phyloP scores from a whole-genome alignment of 352 stramenopile genomes.

The Pseudoperonospora humuli region DNA sequence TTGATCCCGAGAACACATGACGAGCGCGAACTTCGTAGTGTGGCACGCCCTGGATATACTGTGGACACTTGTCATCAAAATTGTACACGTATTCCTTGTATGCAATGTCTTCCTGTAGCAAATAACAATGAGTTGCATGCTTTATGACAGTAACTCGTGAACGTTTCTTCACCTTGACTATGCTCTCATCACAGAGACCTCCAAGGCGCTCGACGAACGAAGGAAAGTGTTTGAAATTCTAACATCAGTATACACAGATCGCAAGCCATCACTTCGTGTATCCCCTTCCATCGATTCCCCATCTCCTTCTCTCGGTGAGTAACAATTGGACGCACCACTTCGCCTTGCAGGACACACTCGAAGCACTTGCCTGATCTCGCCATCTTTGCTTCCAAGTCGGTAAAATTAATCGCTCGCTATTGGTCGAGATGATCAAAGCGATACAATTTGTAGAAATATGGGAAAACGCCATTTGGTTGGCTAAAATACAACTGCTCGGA shows the following conservation, averaged over 20 bases:
- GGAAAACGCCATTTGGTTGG: conserved; percentile 17
- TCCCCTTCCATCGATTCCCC: neutral
- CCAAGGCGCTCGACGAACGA: conserved; percentile 74
- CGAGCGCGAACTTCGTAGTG: conserved; percentile 78
- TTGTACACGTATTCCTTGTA: conserved; percentile 89
- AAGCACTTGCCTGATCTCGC: conserved; percentile 67
- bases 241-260: too few species aligned
- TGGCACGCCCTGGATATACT: conserved; percentile 79
- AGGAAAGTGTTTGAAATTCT: conserved; percentile 81
- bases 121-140: neutral
- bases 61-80: conserved; percentile 81
- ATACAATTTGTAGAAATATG: too few species aligned
- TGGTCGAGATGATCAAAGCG: too few species aligned
- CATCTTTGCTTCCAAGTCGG: conserved; percentile 28
- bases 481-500: conserved; percentile 18
- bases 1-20: conserved; percentile 75
- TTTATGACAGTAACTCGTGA: too few species aligned
- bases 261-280: too few species aligned
- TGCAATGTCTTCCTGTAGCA: conserved; percentile 63
- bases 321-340: conserved; percentile 46
- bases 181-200: conserved; percentile 67
- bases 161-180: conserved; percentile 51
- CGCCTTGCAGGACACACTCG: conserved; percentile 73
- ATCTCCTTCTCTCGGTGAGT: neutral
- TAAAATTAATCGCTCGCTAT: neutral